Percentiles rank a stretch among this genome's conserved stretches.
phyloP scores from a whole-genome alignment of 1,139 yeast species.

The Yamadazyma triangularis region DNA sequence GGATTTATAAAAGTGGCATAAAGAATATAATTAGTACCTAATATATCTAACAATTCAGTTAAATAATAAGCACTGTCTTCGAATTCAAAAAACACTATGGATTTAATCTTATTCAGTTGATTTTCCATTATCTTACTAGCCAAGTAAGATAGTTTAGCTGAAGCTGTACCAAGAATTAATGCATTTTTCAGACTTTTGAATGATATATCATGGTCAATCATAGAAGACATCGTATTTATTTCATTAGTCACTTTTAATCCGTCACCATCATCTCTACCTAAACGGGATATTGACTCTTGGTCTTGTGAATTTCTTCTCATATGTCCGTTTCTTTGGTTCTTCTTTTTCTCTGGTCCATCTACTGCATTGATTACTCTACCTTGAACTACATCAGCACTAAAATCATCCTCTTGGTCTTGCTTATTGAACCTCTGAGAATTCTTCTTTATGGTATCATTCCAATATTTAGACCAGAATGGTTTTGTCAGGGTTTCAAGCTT shows the following conservation, averaged over 20 bases:
- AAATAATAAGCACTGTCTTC: slow-evolving; percentile 68
- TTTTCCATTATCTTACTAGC: slow-evolving; percentile 51
- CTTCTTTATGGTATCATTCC: slow-evolving; percentile 39
- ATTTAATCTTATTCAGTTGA: slow-evolving; percentile 42
- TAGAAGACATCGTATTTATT: slow-evolving; percentile 11
- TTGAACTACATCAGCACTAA: slow-evolving; percentile 11
- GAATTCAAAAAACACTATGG: slow-evolving; percentile 64
- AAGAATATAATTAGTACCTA: slow-evolving; percentile 57
- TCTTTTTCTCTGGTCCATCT: slow-evolving; percentile 8
- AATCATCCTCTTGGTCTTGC: slow-evolving; percentile 20
- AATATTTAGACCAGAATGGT: slow-evolving; percentile 50
- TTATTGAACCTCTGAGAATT: slow-evolving; percentile 29
- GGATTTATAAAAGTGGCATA: slow-evolving; percentile 59
- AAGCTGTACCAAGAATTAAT: slow-evolving; percentile 50
- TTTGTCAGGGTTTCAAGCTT: slow-evolving; percentile 29
- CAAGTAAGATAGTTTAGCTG: slow-evolving; percentile 58
- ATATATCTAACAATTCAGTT: slow-evolving; percentile 57
- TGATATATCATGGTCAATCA: slow-evolving; percentile 12
- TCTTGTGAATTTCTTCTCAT: slow-evolving; percentile 1
- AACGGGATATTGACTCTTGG: slow-evolving; percentile 3
- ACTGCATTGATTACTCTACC: slow-evolving; percentile 12
- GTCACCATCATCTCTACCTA: slow-evolving; percentile 15
- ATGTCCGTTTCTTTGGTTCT: slow-evolving; percentile 8
- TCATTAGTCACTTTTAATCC: slow-evolving; percentile 18
- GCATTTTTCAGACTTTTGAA: slow-evolving; percentile 28